phyloP scores from a whole-genome alignment of 1,284 basidiomycete genomes.

The Cryptococcus sp. region DNA sequence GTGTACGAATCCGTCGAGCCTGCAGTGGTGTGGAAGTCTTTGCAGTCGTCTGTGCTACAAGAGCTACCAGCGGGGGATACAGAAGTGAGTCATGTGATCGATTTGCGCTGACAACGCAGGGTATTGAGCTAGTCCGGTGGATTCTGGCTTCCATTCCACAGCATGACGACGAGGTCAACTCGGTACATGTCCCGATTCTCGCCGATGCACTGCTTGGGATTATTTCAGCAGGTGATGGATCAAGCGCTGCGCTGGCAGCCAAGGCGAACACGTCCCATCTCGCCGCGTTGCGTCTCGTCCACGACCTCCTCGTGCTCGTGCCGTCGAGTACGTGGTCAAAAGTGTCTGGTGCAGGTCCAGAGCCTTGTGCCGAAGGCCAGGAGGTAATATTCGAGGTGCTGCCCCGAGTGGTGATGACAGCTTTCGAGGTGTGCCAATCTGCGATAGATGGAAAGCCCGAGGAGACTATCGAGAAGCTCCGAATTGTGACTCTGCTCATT shows the following conservation, averaged over 20 bases:
- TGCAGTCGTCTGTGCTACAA: constrained; percentile 59
- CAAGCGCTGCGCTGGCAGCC: background rate
- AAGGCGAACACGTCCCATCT: background rate
- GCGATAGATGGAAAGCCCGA: background rate
- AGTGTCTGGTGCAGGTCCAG: background rate
- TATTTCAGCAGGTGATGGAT: constrained; percentile 6
- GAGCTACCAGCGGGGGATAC: constrained; percentile 41
- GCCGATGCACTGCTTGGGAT: constrained; percentile 19
- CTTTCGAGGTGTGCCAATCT: constrained; percentile 18
- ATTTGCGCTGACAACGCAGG: constrained; percentile 10
- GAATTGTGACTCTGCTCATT: constrained; percentile 24
- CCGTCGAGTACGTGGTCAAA: background rate
- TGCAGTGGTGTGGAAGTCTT: constrained; percentile 76
- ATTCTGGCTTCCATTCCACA: constrained; percentile 54
- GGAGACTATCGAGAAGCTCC: constrained; percentile 8
- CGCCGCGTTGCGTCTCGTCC: constrained; percentile 5
- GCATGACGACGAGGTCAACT: constrained; percentile 55
- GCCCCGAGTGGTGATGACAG: constrained; percentile 21
- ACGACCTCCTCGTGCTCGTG: constrained; percentile 7
- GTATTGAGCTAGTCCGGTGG: constrained; percentile 51
- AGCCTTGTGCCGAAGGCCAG: background rate
- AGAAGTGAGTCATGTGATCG: constrained; percentile 8
- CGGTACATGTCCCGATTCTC: constrained; percentile 32
- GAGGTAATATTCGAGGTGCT: constrained; percentile 18
- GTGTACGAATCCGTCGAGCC: constrained; percentile 93